phyloP scores from a whole-genome alignment of 2,329 filamentous ascomycete genomes.

The Cladosporium sp. region DNA sequence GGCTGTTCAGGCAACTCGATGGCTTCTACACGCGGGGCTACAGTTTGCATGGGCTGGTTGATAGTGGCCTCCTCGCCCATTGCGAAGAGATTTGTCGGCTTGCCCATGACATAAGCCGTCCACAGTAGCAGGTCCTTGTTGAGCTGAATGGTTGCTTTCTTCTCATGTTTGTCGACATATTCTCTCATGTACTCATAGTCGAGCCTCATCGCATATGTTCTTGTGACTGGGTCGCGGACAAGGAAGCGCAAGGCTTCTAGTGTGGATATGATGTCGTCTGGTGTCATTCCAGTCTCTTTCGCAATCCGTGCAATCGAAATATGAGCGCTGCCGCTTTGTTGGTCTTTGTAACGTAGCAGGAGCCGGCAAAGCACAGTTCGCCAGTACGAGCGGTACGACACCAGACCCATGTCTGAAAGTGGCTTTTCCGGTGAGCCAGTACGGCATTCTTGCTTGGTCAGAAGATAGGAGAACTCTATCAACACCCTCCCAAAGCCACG shows the following conservation, averaged over 20 bases:
- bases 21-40: constrained; percentile 80
- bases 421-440: constrained; percentile 96
- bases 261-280: constrained; percentile 92
- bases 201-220: constrained; percentile 81
- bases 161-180: constrained; percentile 84
- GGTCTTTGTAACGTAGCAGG: constrained; percentile 59
- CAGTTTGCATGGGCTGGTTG: constrained; percentile 61
- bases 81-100: constrained; percentile 40
- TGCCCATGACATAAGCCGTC: constrained; percentile 97
- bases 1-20: constrained; percentile 38
- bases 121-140: constrained; percentile 78
- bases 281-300: constrained; percentile 87
- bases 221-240: constrained; percentile 83
- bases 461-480: constrained; percentile 96
- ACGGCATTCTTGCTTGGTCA: constrained; percentile 88
- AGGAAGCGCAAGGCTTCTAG: constrained; percentile 86
- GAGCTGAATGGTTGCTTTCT: constrained; percentile 81
- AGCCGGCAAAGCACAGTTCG: constrained; percentile 82
- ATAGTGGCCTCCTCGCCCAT: constrained; percentile 32
- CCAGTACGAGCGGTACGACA: constrained; percentile 98
- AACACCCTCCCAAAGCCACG: constrained; percentile 95
- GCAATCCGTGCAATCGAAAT: constrained; percentile 65
- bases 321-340: constrained; percentile 19
- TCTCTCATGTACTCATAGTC: constrained; percentile 81
- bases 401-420: constrained; percentile 93